These are phyloP conservation scores for Vanderwaltozyma tropicalis DNA, from an alignment of 805 yeast genomes.

Conservation along the genomic window DNA sequence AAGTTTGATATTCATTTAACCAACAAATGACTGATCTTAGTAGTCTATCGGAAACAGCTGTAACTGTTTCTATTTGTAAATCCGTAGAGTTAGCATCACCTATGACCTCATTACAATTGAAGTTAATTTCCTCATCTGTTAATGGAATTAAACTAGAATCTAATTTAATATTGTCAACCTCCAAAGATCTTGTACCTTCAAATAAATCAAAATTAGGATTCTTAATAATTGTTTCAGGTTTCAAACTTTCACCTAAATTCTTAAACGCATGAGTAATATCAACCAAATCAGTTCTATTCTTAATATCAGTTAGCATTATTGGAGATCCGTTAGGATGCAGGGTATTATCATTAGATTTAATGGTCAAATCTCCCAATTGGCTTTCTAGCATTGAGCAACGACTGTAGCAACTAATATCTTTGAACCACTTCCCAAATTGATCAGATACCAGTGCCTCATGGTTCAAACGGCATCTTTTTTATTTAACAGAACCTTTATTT, in stretches of 20 bases:
- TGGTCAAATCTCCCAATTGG: no score
- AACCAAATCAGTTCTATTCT: conserved; percentile 9
- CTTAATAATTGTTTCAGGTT: conserved; percentile 48
- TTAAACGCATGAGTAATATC: conserved; percentile 53
- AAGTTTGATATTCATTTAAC: conserved; percentile 57
- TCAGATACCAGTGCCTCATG: no score
- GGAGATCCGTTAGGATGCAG: neutral
- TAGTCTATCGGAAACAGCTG: conserved; percentile 44
- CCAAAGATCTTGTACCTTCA: conserved; percentile 84
- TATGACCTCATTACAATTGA: conserved; percentile 31
- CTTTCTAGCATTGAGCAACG: no score
- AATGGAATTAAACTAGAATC: conserved; percentile 66
- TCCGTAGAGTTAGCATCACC: conserved; percentile 15
- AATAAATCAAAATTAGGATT: conserved; percentile 52
- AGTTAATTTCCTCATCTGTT: conserved; percentile 34
- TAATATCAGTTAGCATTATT: neutral
- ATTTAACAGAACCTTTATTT: no score
- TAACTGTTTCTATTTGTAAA: conserved; percentile 32
- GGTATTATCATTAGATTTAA: no score
- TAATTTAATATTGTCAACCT: conserved; percentile 55
- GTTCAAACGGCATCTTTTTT: no score
- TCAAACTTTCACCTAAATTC: conserved; percentile 30
- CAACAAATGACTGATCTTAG: conserved; percentile 52
- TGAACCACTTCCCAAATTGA: no score
- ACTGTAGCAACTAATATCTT: no score